Evolutionary conservation across 192 early-diverging fungal genomes (phyloP).

Genomic region (Coemansia sp.): DNA sequence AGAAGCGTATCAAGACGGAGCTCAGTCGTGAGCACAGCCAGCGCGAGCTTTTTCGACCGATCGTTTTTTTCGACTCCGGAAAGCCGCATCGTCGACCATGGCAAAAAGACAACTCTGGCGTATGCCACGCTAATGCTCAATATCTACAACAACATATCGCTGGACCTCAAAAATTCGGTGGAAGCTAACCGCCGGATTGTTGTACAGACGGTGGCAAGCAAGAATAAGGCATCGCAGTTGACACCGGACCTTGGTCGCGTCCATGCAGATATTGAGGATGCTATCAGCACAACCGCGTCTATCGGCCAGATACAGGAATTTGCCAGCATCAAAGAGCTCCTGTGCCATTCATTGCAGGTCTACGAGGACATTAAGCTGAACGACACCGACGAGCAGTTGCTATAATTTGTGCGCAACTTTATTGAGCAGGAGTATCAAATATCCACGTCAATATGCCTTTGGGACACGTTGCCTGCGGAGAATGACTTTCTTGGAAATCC

Average conservation of each 20-base stretch:
- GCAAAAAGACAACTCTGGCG: constrained; percentile 39
- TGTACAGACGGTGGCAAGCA: constrained; percentile 39
- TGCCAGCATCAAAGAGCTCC: constrained; percentile 39
- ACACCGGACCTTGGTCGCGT: constrained; percentile 34
- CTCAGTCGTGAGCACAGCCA: constrained; percentile 49
- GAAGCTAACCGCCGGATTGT: constrained; percentile 42
- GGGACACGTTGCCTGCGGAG: too few relatives aligned
- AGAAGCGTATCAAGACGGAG: constrained; percentile 44
- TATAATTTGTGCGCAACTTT: background rate
- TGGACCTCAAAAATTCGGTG: constrained; percentile 37
- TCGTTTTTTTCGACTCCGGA: constrained; percentile 54
- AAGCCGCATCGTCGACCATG: constrained; percentile 40
- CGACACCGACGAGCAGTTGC: too few relatives aligned
- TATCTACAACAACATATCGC: constrained; percentile 51
- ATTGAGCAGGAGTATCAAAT: background rate
- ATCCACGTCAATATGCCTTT: too few relatives aligned
- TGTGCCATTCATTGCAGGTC: constrained; percentile 49
- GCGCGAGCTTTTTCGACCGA: constrained; percentile 53
- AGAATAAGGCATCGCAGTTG: constrained; percentile 25
- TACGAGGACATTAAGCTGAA: constrained; percentile 34
- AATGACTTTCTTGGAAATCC: too few relatives aligned
- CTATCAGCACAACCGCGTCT: constrained; percentile 21
- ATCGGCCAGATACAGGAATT: constrained; percentile 29
- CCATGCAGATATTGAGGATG: constrained; percentile 44
- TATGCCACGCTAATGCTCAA: constrained; percentile 54